Evolutionary conservation across 805 yeast genomes (phyloP), one percentile per base, ranked within the genome.

Genomic region (Wickerhamomyces chaumierensis): DNA sequence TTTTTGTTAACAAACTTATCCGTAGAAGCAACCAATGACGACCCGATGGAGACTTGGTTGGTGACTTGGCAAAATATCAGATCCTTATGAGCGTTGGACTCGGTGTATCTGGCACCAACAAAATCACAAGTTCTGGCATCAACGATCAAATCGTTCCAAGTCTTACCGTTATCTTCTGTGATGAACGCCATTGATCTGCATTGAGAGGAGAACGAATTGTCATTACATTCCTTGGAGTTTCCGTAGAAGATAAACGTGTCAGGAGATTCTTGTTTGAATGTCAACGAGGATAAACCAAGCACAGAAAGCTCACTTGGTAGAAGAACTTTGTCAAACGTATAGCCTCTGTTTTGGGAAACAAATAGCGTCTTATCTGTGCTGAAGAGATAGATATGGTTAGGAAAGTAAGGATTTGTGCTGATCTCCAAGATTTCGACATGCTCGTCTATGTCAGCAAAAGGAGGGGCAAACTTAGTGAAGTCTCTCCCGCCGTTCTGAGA

Each of bases 341-440:
- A 53, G 3, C 83, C 97, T 18, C 94, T 76, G 54, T 88, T 81
- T 5, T 52, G 44, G 0, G 96, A 81, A 46, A 68, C 73, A 16
- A 86, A 61, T 14, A 59, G 58, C 31, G 37, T 49, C 3, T 39
- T 37, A 21, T 38, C 39, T 2, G 51, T 27, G 3, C 53, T 36
- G 19, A 51, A 28, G 16, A 47, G 35, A 21, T 38, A 49, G 16
- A 27, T 71, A 32, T 68, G 64, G 44, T 83, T 76, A 5, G 72
- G 66, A 42, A 62, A 65, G 39, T 66, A 72, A 4, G 73, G 73
- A 44, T 92, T 87, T 31, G 73, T 66, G 33, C 65, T 63, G 13
- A 80, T 63, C 11, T 68, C 71, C 2, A 66, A 42, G 36, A 81
- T 64, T 12, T 63, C 62, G 14, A 71, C 65, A 35, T 37, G 36